Percentiles rank a stretch among this genome's conserved stretches.
Evolutionary conservation across 2,329 filamentous ascomycete species (phyloP).

Genomic region (Aspergillus sp.): DNA sequence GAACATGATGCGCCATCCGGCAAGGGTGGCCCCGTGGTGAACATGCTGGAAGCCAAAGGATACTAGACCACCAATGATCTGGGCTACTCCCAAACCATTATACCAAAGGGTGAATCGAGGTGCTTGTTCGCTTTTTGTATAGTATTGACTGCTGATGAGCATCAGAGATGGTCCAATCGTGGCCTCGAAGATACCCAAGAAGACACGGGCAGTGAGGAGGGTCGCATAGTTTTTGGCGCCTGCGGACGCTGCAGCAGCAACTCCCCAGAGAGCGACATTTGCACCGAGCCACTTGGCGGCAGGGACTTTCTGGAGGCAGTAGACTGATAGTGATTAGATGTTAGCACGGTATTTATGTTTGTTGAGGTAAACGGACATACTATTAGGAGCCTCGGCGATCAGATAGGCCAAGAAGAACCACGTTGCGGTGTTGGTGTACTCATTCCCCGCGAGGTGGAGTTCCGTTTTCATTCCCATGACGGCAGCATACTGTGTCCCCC

Average conservation of each 20-base stretch:
- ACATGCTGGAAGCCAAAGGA: slow-evolving; percentile 57
- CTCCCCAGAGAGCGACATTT: slow-evolving; percentile 59
- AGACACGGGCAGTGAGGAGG: slow-evolving; percentile 58
- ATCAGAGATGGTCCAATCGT: slow-evolving; percentile 62
- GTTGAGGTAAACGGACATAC: slow-evolving; percentile 32
- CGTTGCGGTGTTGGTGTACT: slow-evolving; percentile 62
- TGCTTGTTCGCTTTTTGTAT: slow-evolving; percentile 58
- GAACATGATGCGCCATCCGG: slow-evolving; percentile 52
- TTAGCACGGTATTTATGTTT: slow-evolving; percentile 23
- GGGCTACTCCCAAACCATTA: slow-evolving; percentile 59
- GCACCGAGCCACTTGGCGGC: slow-evolving; percentile 53
- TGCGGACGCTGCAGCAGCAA: slow-evolving; percentile 44
- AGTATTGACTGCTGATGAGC: slow-evolving; percentile 63
- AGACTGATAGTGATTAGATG: slow-evolving; percentile 8
- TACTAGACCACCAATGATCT: slow-evolving; percentile 37
- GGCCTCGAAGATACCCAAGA: slow-evolving; percentile 63
- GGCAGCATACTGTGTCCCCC: slow-evolving; percentile 51
- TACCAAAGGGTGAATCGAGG: slow-evolving; percentile 65
- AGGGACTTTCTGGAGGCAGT: slow-evolving; percentile 26
- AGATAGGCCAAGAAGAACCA: slow-evolving; percentile 63
- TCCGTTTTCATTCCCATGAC: slow-evolving; percentile 63
- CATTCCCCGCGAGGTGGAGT: slow-evolving; percentile 56
- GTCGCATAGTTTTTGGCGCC: slow-evolving; percentile 56
- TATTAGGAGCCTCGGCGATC: slow-evolving; percentile 60
- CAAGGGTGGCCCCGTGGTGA: slow-evolving; percentile 26